These are phyloP conservation scores for Fusarium brevicatenulatum DNA, from an alignment of 2,329 filamentous ascomycete species.

Conservation along the genomic window DNA sequence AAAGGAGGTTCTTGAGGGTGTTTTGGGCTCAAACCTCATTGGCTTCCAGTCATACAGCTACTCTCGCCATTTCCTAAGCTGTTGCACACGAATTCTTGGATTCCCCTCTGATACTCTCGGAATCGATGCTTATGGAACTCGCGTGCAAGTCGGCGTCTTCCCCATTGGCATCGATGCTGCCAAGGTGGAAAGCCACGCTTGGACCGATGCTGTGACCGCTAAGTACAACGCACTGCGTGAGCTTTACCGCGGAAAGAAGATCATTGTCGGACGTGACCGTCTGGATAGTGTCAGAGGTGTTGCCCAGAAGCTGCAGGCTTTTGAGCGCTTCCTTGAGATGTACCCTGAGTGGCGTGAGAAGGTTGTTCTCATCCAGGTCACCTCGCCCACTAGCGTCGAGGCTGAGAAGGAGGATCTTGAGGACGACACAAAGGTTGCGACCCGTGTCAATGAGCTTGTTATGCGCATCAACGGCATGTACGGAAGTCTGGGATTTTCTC, in stretches of 20 bases:
- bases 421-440: conserved; percentile 79
- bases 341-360: conserved; percentile 93
- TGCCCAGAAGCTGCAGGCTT: conserved; percentile 94
- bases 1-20: conserved; percentile 90
- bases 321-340: conserved; percentile 88
- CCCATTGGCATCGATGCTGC: conserved; percentile 94
- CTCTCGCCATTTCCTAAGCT: conserved; percentile 92
- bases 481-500: conserved; percentile 87
- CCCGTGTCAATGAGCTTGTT: conserved; percentile 89
- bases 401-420: conserved; percentile 77
- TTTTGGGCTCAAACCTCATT: conserved; percentile 90
- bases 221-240: conserved; percentile 78
- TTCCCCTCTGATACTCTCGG: conserved; percentile 87
- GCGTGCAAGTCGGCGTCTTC: conserved; percentile 92
- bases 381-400: conserved; percentile 84
- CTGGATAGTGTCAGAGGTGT: conserved; percentile 93
- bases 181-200: conserved; percentile 79
- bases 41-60: conserved; percentile 97
- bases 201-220: conserved; percentile 74
- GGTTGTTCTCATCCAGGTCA: conserved; percentile 94
- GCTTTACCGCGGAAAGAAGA: conserved; percentile 88
- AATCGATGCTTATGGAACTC: conserved; percentile 87
- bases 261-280: conserved; percentile 95
- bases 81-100: conserved; percentile 90
- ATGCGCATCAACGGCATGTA: conserved; percentile 91